Evolutionary conservation across 2,329 filamentous ascomycete genomes (phyloP), one percentile per base, ranked within the genome.

Genomic region (Fusarium tupiense): DNA sequence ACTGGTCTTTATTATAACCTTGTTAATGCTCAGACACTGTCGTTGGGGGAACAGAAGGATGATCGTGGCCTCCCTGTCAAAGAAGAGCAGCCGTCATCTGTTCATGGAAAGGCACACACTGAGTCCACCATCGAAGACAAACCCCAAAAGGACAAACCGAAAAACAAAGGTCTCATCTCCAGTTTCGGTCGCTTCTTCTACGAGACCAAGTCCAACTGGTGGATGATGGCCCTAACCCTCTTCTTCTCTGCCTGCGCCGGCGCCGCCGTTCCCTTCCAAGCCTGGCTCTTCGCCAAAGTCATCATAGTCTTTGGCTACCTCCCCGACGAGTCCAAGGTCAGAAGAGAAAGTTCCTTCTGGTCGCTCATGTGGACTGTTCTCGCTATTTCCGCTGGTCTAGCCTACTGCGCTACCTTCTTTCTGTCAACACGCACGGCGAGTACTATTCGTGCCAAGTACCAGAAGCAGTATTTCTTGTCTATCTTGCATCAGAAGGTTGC

Each of bases 1-100:
- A 84, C 83, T 5, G 90, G 92, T 2, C 86, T 92, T 22, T 96
- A 96, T 76, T 87, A 87, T 44, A 88, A 87, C 3, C 87, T 95
- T 6, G 93, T 95, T 4, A 84, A 88, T 65, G 90, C 90, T 4
- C 91, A 92, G 70, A 84, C 88, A 53, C 82, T 91, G 20, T 87
- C 86, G 0, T 82, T 90, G 2, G 87, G 87, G 14, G 85, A 86
- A 7, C 79, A 85, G 0, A 78, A 78, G 5, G 35, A 41, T 2
- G 26, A 22, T 1, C 1, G 12, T 33, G 41, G 35, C 1, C 8
- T 26, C 1, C 22, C 2, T 24, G 6, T 11, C 1, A 35, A 47
- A 13, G 52, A 46, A 3, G 5, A 49, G 1, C 8, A 12, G 3
- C 4, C 24, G 8, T n/a, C 41, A 9, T 40, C 43, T 49, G 14